A percentile compares a stretch with the other conserved stretches of the same genome.
Conservation (phyloP, 352 stramenopile species). For the Phytophthora niederhauseri region DNA sequence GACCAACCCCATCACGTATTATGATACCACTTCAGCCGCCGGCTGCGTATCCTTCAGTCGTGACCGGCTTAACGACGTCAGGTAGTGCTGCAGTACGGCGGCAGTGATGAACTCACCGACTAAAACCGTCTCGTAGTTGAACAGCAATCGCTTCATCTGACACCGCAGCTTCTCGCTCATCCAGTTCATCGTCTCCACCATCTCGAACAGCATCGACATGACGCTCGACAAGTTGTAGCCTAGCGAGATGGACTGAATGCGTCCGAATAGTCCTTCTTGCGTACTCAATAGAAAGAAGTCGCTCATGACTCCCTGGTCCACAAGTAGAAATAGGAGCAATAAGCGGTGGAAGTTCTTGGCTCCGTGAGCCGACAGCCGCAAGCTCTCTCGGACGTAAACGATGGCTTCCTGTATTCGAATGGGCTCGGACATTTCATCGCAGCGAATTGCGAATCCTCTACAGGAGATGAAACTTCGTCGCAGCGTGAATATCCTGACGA, state of each 20-base stretch:
- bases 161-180: slow-evolving; percentile 16
- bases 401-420: slow-evolving; percentile 26
- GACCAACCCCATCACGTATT: slow-evolving; percentile 28
- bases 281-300: slow-evolving; percentile 35
- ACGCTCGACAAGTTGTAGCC: slow-evolving; percentile 34
- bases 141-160: slow-evolving; percentile 19
- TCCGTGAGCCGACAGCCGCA: slow-evolving; percentile 20
- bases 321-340: slow-evolving; percentile 23
- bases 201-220: slow-evolving; percentile 40
- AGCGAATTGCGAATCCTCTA: slow-evolving; percentile 17
- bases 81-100: slow-evolving; percentile 22
- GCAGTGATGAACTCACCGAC: slow-evolving; percentile 33
- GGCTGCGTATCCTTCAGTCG: slow-evolving; percentile 13
- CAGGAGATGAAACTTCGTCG: slow-evolving; percentile 26
- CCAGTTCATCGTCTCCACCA: slow-evolving; percentile 36
- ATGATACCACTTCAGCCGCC: slow-evolving; percentile 14
- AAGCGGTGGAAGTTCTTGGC: slow-evolving; percentile 28
- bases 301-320: slow-evolving; percentile 34
- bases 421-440: slow-evolving; percentile 11
- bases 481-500: slow-evolving; percentile 20
- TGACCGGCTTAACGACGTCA: slow-evolving; percentile 25
- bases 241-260: slow-evolving; percentile 37
- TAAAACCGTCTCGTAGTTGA: slow-evolving; percentile 35
- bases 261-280: slow-evolving; percentile 28
- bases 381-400: slow-evolving; percentile 28